Conservation (phyloP, 106 monocot species). For the Dendrobium catenatum region DNA sequence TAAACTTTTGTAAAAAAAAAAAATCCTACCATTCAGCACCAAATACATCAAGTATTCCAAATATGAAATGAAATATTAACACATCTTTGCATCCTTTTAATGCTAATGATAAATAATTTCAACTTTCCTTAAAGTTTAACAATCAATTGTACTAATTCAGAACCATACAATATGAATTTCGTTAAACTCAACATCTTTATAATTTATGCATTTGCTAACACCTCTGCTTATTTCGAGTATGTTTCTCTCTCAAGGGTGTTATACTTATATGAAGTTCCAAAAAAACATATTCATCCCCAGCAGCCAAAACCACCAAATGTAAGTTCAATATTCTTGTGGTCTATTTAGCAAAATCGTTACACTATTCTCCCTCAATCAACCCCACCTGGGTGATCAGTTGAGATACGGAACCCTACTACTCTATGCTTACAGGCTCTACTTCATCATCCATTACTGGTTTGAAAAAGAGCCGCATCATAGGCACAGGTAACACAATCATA, state of each 20-base stretch:
- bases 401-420: no score
- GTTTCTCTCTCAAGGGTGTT: not conserved
- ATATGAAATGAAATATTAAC: not conserved
- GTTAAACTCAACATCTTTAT: not conserved
- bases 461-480: not conserved
- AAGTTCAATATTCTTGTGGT: not conserved
- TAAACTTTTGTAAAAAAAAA: not conserved
- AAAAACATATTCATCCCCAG: not conserved
- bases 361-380: not conserved
- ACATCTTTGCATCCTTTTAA: not conserved
- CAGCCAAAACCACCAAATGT: not conserved
- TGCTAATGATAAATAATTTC: no score
- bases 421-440: no score
- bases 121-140: not conserved
- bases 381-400: no score
- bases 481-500: not conserved
- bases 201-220: not conserved
- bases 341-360: not conserved
- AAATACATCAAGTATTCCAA: not conserved
- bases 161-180: not conserved
- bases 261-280: not conserved
- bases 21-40: not conserved
- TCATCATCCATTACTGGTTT: not conserved
- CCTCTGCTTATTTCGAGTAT: not conserved
- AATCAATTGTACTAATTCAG: not conserved